These are phyloP conservation scores for Cercospora nicotianae DNA, from an alignment of 2,329 filamentous ascomycete species.

Conservation along the genomic window DNA sequence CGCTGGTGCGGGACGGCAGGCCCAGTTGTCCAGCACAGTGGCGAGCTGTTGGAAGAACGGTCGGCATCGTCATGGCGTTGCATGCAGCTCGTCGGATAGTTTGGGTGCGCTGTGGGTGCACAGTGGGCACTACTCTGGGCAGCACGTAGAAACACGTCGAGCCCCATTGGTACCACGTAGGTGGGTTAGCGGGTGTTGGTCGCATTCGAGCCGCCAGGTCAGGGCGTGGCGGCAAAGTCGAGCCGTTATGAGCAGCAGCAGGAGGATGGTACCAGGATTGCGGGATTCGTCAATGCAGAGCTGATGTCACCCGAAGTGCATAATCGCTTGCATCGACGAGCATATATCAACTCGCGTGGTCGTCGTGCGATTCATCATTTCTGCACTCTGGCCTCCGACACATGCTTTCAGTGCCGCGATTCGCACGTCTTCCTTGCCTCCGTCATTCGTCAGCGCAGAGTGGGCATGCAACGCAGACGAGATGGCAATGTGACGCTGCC, in stretches of 20 bases:
- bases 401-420: not conserved
- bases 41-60: not conserved
- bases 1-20: conserved; percentile 8
- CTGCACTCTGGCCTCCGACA: not conserved
- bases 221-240: not conserved
- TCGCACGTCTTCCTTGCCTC: not conserved
- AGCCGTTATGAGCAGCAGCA: not conserved
- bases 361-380: conserved; percentile 1
- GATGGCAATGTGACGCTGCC: conserved; percentile 2
- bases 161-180: conserved; percentile 3
- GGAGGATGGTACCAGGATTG: not conserved
- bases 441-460: not conserved
- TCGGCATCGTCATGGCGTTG: not conserved
- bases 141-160: not conserved
- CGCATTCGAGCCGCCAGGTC: conserved; percentile 1
- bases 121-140: not conserved
- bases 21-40: not conserved
- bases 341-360: conserved; percentile 1
- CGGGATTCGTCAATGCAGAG: not conserved
- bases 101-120: not conserved
- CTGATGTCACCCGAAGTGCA: conserved; percentile 11
- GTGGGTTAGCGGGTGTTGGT: not conserved
- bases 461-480: not conserved
- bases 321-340: conserved; percentile 6
- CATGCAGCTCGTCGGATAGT: not conserved